These are phyloP conservation scores for Pistacia vera DNA, from an alignment of 345 rosid genomes.

Conservation along the genomic window DNA sequence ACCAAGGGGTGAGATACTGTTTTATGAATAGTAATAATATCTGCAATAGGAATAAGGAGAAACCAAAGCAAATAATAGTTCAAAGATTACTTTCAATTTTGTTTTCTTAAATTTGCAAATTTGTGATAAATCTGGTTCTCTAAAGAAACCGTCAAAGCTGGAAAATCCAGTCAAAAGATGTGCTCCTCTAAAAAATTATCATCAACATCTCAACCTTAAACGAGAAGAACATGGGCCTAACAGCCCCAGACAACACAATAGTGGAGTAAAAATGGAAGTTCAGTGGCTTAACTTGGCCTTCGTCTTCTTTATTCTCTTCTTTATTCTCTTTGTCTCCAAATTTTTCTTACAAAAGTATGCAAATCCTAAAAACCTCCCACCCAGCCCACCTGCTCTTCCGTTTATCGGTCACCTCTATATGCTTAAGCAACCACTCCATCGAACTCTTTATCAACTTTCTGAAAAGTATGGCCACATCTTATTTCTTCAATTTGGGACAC, in stretches of 20 bases:
- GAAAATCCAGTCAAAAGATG: background rate
- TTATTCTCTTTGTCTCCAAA: background rate
- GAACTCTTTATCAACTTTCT: constrained; percentile 18
- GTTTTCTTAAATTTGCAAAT: background rate
- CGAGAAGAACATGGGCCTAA: background rate
- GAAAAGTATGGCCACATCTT: constrained; percentile 20
- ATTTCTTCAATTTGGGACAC: constrained; percentile 15
- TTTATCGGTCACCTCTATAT: constrained; percentile 30
- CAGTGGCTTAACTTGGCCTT: constrained; percentile 5
- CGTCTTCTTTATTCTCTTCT: background rate
- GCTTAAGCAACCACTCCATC: constrained; percentile 23
- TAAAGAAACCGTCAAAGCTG: background rate
- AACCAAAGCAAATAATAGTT: too few species aligned
- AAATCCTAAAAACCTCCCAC: constrained; percentile 12
- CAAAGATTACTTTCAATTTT: too few species aligned
- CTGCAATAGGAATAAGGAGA: too few species aligned
- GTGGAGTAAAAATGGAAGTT: background rate
- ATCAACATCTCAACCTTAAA: background rate
- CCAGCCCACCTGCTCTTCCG: constrained; percentile 21
- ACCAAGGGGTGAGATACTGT: too few species aligned
- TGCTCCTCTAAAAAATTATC: background rate
- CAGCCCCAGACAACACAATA: background rate
- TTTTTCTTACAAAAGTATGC: background rate
- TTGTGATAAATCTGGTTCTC: background rate
- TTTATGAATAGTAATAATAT: too few species aligned